Evolutionary conservation across 1,139 yeast species (phyloP).

Genomic region (Diutina scorzettiae): DNA sequence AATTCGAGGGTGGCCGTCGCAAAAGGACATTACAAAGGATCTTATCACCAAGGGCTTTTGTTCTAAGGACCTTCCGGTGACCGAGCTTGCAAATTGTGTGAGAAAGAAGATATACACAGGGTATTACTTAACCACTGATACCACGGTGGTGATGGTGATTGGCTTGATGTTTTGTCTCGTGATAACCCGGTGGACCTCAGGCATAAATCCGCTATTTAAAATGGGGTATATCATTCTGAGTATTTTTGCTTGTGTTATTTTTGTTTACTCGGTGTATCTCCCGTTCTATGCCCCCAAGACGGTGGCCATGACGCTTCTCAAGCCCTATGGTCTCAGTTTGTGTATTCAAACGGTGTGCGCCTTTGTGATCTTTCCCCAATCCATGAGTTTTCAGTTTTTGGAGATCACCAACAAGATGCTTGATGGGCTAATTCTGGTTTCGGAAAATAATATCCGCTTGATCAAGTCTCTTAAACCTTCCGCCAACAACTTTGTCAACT

Average conservation of each 20-base stretch:
- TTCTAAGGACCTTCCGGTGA: conserved; percentile 11
- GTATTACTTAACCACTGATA: conserved; percentile 17
- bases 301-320: conserved; percentile 14
- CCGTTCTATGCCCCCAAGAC: conserved; percentile 18
- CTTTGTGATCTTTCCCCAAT: conserved; percentile 20
- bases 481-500: conserved; percentile 12
- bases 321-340: conserved; percentile 17
- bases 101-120: conserved; percentile 17
- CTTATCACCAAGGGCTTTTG: conserved; percentile 20
- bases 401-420: not conserved
- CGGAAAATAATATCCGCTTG: conserved; percentile 15
- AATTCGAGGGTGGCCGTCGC: conserved; percentile 18
- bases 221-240: conserved; percentile 15
- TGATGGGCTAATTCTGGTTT: not conserved
- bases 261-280: conserved; percentile 18
- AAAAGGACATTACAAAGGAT: conserved; percentile 11
- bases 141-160: conserved; percentile 17
- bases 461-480: conserved; percentile 21
- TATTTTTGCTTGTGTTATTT: conserved; percentile 11
- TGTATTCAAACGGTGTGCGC: conserved; percentile 14
- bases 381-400: conserved; percentile 18
- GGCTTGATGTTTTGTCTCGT: conserved; percentile 17
- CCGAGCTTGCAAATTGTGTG: conserved; percentile 13
- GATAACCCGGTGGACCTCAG: not conserved
- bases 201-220: conserved; percentile 13